A percentile compares a stretch with the other conserved stretches of the same genome.
Conservation (phyloP, 208 protist species). For the Endotrypanum monterogeii region DNA sequence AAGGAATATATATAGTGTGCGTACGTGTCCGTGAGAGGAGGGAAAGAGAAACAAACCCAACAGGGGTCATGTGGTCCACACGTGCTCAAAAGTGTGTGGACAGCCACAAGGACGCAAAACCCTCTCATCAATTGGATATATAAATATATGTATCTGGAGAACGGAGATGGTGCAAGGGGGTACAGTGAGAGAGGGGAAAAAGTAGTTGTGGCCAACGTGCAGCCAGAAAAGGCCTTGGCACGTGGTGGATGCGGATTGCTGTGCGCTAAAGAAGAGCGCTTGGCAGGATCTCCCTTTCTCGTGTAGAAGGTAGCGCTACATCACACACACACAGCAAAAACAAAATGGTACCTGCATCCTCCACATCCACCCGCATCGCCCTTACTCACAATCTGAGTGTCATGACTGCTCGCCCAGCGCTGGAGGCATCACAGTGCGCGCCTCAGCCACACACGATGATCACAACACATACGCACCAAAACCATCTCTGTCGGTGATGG, state of each 20-base stretch:
- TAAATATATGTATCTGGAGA: background rate
- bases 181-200: background rate
- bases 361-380: background rate
- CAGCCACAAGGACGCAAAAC: background rate
- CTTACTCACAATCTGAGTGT: background rate
- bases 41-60: background rate
- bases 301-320: background rate
- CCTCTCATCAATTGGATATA: background rate
- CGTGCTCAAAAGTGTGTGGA: background rate
- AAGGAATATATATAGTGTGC: too few species aligned
- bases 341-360: background rate
- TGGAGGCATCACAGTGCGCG: background rate
- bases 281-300: background rate
- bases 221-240: background rate
- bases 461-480: background rate
- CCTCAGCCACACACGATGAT: background rate
- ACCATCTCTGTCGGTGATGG: too few species aligned
- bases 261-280: background rate
- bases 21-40: too few species aligned
- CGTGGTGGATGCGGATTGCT: background rate
- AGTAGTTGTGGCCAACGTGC: background rate
- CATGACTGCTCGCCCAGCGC: background rate
- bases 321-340: too few species aligned
- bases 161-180: background rate
- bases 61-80: background rate